Evolutionary conservation across 306 rosid genomes (phyloP).

Genomic region (Glycyrrhiza uralensis): DNA sequence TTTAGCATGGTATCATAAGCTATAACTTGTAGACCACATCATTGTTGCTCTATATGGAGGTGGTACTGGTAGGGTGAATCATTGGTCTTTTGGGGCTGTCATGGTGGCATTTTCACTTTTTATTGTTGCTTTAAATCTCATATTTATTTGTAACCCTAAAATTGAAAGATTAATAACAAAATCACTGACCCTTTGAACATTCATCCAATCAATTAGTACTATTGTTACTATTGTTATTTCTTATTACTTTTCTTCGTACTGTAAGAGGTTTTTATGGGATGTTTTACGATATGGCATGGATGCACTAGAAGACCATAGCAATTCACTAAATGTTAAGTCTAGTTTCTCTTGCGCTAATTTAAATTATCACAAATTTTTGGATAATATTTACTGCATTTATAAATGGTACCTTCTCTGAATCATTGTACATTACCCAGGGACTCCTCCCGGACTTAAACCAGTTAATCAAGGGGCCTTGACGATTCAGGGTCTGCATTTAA

Average conservation of each 20-base stretch:
- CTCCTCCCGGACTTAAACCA: slow-evolving; percentile 59
- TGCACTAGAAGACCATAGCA: neutral
- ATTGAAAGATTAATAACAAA: neutral
- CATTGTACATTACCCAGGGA: slow-evolving; percentile 44
- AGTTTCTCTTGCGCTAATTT: neutral
- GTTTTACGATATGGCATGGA: neutral
- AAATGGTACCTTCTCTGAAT: slow-evolving; percentile 9
- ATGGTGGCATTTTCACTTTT: neutral
- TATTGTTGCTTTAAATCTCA: neutral
- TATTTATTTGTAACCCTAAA: neutral
- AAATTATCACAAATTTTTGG: neutral
- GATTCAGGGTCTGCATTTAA: slow-evolving; percentile 81
- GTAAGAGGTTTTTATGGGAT: neutral
- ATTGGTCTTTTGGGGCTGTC: slow-evolving; percentile 8
- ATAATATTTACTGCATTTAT: slow-evolving; percentile 16
- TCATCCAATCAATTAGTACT: neutral
- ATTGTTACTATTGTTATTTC: neutral
- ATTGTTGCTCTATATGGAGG: slow-evolving; percentile 7
- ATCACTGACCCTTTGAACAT: neutral
- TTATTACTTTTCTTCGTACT: neutral
- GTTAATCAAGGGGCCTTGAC: slow-evolving; percentile 75
- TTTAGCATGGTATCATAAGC: neutral
- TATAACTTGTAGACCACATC: neutral
- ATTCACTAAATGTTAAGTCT: neutral
- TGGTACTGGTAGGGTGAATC: neutral